A percentile compares a stretch with the other conserved stretches of the same genome.
Conservation (phyloP, 2,329 filamentous ascomycete genomes). For the Coniochaeta prunicola region DNA sequence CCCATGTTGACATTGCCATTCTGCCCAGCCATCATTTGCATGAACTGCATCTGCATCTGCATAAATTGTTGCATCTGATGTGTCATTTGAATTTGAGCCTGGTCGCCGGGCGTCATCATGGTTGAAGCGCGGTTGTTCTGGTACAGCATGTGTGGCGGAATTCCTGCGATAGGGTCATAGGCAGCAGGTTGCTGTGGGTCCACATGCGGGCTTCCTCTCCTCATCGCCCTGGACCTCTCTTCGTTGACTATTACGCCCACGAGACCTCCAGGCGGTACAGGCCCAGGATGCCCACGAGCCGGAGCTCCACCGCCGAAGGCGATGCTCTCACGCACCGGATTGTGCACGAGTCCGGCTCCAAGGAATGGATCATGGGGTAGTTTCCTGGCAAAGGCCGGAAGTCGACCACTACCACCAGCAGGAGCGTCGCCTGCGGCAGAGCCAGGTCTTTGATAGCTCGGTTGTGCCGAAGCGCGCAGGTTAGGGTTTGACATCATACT, state of each 20-base stretch:
- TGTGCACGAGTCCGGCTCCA: slow-evolving; percentile 68
- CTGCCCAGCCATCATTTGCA: slow-evolving; percentile 64
- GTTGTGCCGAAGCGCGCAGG: slow-evolving; percentile 46
- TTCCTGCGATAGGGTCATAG: slow-evolving; percentile 42
- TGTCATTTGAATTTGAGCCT: slow-evolving; percentile 71
- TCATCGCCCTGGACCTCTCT: slow-evolving; percentile 69
- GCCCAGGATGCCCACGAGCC: slow-evolving; percentile 18
- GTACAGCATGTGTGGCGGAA: slow-evolving; percentile 44
- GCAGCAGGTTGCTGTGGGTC: slow-evolving; percentile 37
- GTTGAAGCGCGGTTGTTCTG: slow-evolving; percentile 17
- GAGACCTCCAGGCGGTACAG: slow-evolving; percentile 64
- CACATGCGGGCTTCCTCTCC: slow-evolving; percentile 69
- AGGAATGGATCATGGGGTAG: slow-evolving; percentile 81
- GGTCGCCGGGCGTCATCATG: slow-evolving; percentile 54
- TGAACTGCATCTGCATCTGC: slow-evolving; percentile 93
- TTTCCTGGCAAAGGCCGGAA: slow-evolving; percentile 77
- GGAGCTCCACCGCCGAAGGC: slow-evolving; percentile 55
- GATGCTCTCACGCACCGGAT: slow-evolving; percentile 66
- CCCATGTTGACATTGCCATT: slow-evolving; percentile 17
- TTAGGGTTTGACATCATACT: slow-evolving; percentile 65
- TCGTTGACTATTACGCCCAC: slow-evolving; percentile 84
- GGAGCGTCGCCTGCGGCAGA: slow-evolving; percentile 48
- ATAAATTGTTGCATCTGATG: slow-evolving; percentile 83
- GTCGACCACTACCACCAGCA: slow-evolving; percentile 35
- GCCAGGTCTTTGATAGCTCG: slow-evolving; percentile 42